Percentiles rank a stretch among this genome's conserved stretches.
These are phyloP conservation scores for Chalaropsis thielavioides DNA, from an alignment of 2,329 filamentous ascomycete genomes.

Conservation along the genomic window DNA sequence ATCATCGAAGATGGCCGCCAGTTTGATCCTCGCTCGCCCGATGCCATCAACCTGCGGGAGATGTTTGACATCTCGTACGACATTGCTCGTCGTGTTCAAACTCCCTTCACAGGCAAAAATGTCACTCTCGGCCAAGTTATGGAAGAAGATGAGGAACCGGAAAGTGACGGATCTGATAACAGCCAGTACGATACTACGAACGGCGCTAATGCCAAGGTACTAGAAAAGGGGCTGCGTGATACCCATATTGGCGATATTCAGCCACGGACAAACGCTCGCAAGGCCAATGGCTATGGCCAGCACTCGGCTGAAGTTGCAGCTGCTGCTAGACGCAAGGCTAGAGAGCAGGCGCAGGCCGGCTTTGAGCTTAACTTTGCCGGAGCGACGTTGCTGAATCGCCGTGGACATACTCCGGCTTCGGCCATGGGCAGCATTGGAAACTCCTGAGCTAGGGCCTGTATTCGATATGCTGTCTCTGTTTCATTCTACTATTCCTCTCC, in stretches of 20 bases:
- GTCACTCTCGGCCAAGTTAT: constrained; percentile 53
- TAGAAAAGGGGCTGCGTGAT: constrained; percentile 79
- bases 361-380: constrained; percentile 91
- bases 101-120: constrained; percentile 80
- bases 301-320: constrained; percentile 74
- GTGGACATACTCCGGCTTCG: constrained; percentile 37
- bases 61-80: constrained; percentile 98
- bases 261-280: constrained; percentile 34
- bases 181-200: constrained; percentile 27
- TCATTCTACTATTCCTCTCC: constrained; percentile 6
- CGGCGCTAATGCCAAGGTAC: constrained; percentile 39
- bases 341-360: constrained; percentile 54
- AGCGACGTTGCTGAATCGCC: constrained; percentile 70
- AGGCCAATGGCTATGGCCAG: constrained; percentile 59
- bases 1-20: constrained; percentile 48
- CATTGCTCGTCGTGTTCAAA: constrained; percentile 91
- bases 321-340: constrained; percentile 67
- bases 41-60: constrained; percentile 86
- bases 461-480: constrained; percentile 1
- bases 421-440: constrained; percentile 23
- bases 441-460: constrained; percentile 21
- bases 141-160: constrained; percentile 50
- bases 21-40: constrained; percentile 88
- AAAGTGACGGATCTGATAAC: constrained; percentile 23
- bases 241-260: constrained; percentile 55